Conservation (phyloP, 441 rosid genomes). For the Melastoma candidum region DNA sequence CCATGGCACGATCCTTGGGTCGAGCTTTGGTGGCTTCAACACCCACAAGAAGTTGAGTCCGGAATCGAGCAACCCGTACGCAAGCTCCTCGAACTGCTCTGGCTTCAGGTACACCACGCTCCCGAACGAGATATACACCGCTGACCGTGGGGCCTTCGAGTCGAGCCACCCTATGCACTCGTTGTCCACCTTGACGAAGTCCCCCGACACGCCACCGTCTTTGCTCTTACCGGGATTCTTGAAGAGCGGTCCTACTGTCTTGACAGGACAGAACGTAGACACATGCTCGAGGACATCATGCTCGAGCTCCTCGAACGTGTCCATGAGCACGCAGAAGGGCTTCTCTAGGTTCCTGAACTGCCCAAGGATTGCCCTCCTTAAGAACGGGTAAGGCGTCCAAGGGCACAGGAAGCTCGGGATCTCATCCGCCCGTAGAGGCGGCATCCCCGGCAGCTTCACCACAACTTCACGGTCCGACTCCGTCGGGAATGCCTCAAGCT, state of each 20-base stretch:
- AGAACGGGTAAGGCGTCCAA: constrained; percentile 6
- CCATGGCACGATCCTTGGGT: no score
- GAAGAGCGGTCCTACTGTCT: no score
- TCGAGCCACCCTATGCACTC: constrained; percentile 16
- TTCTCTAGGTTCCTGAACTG: no score
- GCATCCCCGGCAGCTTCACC: constrained; percentile 31
- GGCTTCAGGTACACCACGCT: constrained; percentile 11
- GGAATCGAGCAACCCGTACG: no score
- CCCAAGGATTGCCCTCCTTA: constrained; percentile 1
- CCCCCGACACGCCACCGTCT: not conserved
- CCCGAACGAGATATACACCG: constrained; percentile 8
- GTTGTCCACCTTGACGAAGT: not conserved
- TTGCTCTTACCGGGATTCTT: no score
- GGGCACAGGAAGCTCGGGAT: constrained; percentile 43
- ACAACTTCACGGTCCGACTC: constrained; percentile 19
- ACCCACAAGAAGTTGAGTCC: no score
- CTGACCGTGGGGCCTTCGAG: constrained; percentile 13
- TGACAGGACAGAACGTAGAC: no score
- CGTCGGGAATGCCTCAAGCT: constrained; percentile 21
- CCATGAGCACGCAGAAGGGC: no score
- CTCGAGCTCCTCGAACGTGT: no score
- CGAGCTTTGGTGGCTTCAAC: no score
- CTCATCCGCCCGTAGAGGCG: constrained; percentile 27
- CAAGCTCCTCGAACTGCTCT: constrained; percentile 9
- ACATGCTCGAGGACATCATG: no score